Evolutionary conservation across 441 rosid species (phyloP), one percentile per base, ranked within the genome.

Genomic region (Breynia disticha): DNA sequence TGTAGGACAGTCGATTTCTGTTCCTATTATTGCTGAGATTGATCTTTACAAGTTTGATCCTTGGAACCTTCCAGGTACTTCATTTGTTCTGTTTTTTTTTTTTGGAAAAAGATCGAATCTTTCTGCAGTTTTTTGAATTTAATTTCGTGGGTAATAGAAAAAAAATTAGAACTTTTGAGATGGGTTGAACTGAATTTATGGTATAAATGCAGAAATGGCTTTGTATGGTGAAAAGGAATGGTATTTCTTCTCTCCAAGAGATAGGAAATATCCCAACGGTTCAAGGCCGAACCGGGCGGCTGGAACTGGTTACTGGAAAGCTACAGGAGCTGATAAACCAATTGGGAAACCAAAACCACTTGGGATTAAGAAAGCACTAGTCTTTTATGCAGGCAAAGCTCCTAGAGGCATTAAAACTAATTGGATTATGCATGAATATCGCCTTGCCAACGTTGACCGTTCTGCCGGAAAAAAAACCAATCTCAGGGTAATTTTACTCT

Each of bases 341-440:
- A 90, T 90, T 7, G 91, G 90, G 14, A 73, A 67, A 15, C 95
- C 94, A 11, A 90, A 77, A 62, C 67, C 95, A 0, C 61, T 77
- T 0, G 97, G 97, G 17, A 86, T 89, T 32, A 86, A 89, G 74
- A 89, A 89, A 59, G 97, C 95, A 39, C 24, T 86, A 54, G 97
- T 89, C 0, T 89, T 89, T 58, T 89, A 89, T 66, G 64, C 90
- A 0, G 97, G 97, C 2, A 86, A 79, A 59, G 93, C 97, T 0
- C 97, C 93, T 0, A 73, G 59, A 51, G 95, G 97, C 16, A 87
- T 80, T 60, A 89, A 89, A 62, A 83, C 97, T 15, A 89, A 89
- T 55, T 89, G 97, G 97, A 89, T 89, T 56, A 89, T 89, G 97
- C 97, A 89, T 61, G 97, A 89, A 55, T 89, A 89, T 64, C 80